Conservation (phyloP, 306 rosid species). For the Ziziphus jujuba region DNA sequence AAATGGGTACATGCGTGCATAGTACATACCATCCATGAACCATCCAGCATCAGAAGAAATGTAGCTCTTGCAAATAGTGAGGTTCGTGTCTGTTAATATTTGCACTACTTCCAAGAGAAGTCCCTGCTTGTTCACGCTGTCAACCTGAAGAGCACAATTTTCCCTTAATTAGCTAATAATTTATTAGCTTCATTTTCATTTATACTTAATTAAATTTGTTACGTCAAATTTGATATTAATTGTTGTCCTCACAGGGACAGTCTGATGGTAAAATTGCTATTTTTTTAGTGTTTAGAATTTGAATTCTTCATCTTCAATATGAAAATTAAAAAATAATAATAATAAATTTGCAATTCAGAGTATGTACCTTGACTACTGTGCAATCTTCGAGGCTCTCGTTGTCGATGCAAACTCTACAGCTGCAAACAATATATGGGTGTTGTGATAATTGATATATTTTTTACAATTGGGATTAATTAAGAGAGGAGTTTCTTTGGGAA, state of each 20-base stretch:
- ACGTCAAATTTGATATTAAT: background rate
- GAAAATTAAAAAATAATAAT: too few relatives aligned
- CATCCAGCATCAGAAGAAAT: slow-evolving; percentile 75
- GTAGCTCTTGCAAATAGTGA: slow-evolving; percentile 58
- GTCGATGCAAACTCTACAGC: slow-evolving; percentile 66
- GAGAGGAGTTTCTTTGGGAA: too few relatives aligned
- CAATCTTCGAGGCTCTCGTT: slow-evolving; percentile 64
- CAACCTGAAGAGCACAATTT: slow-evolving; percentile 41
- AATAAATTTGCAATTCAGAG: background rate
- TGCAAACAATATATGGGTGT: slow-evolving; percentile 21
- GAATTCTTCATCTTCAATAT: background rate
- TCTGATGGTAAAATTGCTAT: too few relatives aligned
- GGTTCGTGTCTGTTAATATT: slow-evolving; percentile 69
- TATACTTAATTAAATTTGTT: background rate
- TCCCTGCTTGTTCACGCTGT: slow-evolving; percentile 67
- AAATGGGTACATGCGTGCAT: background rate
- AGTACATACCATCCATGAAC: slow-evolving; percentile 65
- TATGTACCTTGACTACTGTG: slow-evolving; percentile 62
- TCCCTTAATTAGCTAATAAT: too few relatives aligned
- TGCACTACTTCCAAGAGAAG: slow-evolving; percentile 74
- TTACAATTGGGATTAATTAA: too few relatives aligned
- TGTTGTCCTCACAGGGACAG: too few relatives aligned
- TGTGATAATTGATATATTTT: too few relatives aligned
- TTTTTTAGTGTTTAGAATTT: too few relatives aligned
- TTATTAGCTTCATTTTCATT: too few relatives aligned